phyloP scores from a whole-genome alignment of 2,329 filamentous ascomycete species.

The Alternaria arbusti region DNA sequence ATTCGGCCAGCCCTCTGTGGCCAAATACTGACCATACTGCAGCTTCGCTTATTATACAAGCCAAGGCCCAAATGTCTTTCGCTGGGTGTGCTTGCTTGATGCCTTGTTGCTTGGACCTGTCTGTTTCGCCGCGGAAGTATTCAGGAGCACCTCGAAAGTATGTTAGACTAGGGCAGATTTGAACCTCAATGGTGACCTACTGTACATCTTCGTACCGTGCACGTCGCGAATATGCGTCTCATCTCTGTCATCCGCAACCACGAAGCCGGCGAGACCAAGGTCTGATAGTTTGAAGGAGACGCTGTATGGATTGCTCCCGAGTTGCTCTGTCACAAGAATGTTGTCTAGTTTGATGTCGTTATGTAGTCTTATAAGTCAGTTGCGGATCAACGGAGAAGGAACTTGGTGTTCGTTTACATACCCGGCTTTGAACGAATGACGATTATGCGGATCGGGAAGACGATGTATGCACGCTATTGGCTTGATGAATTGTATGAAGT shows the following conservation, averaged over 20 bases:
- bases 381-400: rapidly evolving
- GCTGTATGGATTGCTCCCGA: not conserved
- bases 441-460: not conserved
- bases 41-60: slow-evolving; percentile 31
- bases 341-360: slow-evolving; percentile 55
- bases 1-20: slow-evolving; percentile 14
- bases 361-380: slow-evolving; percentile 43
- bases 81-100: slow-evolving; percentile 26
- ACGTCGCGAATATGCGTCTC: slow-evolving; percentile 5
- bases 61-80: slow-evolving; percentile 51
- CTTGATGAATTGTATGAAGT: slow-evolving; percentile 33
- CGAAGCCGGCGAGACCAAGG: slow-evolving; percentile 26
- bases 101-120: not conserved
- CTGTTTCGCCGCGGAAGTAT: slow-evolving; percentile 14
- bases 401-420: too few species aligned
- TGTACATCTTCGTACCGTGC: slow-evolving; percentile 47
- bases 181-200: slow-evolving; percentile 19
- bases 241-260: not conserved
- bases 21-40: slow-evolving; percentile 29
- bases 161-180: rapidly evolving
- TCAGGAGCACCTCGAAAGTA: slow-evolving; percentile 23
- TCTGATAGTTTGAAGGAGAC: slow-evolving; percentile 50
- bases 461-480: slow-evolving; percentile 38
- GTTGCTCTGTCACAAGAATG: slow-evolving; percentile 40
- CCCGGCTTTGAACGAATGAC: not conserved